Evolutionary conservation across 75 land plant genomes (phyloP).

Genomic region (Cryptomeria japonica): DNA sequence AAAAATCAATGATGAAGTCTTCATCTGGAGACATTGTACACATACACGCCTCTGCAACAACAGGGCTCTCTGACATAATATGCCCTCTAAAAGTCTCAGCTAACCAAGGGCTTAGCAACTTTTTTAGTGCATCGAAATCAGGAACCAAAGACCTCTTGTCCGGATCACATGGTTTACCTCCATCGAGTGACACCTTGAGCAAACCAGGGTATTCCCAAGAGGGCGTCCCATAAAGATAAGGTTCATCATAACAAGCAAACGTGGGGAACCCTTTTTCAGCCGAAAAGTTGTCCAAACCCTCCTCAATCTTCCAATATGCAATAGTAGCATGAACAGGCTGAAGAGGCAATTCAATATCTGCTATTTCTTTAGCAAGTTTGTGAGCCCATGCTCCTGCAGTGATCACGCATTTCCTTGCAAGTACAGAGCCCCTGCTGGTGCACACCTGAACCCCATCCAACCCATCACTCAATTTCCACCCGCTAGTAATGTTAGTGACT

Average conservation of each 20-base stretch:
- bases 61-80: constrained; percentile 62
- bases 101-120: constrained; percentile 57
- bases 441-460: constrained; percentile 33
- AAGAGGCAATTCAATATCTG: constrained; percentile 61
- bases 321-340: constrained; percentile 65
- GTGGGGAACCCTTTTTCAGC: constrained; percentile 68
- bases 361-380: constrained; percentile 49
- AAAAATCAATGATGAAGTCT: constrained; percentile 82
- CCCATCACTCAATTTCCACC: constrained; percentile 23
- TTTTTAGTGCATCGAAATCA: constrained; percentile 17
- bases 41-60: constrained; percentile 71
- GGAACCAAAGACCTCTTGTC: constrained; percentile 50
- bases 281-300: constrained; percentile 33
- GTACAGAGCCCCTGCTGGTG: constrained; percentile 32
- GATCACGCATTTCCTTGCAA: constrained; percentile 64
- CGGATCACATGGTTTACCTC: constrained; percentile 76
- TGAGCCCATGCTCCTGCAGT: constrained; percentile 82
- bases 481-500: constrained; percentile 32
- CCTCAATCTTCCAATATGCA: constrained; percentile 75
- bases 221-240: constrained; percentile 86
- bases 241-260: constrained; percentile 65
- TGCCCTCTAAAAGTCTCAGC: constrained; percentile 37
- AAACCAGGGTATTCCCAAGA: constrained; percentile 87
- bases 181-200: constrained; percentile 65
- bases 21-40: constrained; percentile 94